These are phyloP conservation scores for Diddensiella santjacobensis DNA, from an alignment of 805 yeast genomes.

Conservation along the genomic window DNA sequence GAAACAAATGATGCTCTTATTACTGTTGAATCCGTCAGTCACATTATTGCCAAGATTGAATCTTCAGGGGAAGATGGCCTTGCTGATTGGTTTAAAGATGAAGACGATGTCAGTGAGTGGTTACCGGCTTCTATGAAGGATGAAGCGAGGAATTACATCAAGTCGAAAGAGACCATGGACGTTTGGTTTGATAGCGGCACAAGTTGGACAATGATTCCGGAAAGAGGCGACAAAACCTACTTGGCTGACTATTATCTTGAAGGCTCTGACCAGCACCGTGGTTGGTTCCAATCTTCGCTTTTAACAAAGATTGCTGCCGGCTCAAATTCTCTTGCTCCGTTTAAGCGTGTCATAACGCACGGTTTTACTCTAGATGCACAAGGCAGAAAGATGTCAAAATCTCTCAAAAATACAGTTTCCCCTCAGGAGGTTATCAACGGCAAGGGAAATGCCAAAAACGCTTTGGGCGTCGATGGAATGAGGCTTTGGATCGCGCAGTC, in stretches of 20 bases:
- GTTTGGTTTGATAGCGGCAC: constrained; percentile 99
- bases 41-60: constrained; percentile 53
- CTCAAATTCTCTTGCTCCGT: constrained; percentile 53
- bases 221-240: constrained; percentile 39
- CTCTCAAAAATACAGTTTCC: constrained; percentile 74
- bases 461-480: constrained; percentile 85
- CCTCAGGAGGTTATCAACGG: constrained; percentile 59
- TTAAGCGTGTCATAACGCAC: constrained; percentile 74
- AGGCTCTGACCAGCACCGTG: constrained; percentile 98
- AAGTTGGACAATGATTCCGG: constrained; percentile 67
- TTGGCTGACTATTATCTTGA: constrained; percentile 84
- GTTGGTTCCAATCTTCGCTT: constrained; percentile 96
- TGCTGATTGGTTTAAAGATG: constrained; percentile 63
- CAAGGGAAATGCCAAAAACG: constrained; percentile 54
- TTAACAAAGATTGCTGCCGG: constrained; percentile 64
- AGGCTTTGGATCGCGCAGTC: constrained; percentile 88
- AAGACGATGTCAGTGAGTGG: constrained; percentile 61
- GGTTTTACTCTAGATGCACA: constrained; percentile 88
- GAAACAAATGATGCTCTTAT: constrained; percentile 62
- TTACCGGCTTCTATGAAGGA: constrained; percentile 40
- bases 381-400: constrained; percentile 90
- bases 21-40: constrained; percentile 51
- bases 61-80: constrained; percentile 48
- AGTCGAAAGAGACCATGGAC: constrained; percentile 92
- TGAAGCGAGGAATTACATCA: constrained; percentile 44